Percentiles rank a stretch among this genome's conserved stretches.
Conservation (phyloP, 225 moss, liverwort and hornwort species). For the Asterella californica region DNA sequence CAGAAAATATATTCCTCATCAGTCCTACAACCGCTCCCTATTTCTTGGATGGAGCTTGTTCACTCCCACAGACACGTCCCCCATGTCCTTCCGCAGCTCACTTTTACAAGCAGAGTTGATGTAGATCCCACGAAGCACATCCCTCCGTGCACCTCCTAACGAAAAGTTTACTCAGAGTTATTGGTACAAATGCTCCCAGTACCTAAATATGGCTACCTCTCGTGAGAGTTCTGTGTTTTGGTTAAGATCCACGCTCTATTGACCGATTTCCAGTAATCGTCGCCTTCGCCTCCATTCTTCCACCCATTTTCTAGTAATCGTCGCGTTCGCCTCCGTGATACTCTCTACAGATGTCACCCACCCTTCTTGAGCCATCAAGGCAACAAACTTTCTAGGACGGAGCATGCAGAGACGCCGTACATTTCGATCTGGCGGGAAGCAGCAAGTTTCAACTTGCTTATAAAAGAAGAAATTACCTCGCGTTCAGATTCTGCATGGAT, state of each 20-base stretch:
- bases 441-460: neutral
- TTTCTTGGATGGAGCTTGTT: conserved; percentile 20
- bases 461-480: neutral
- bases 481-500: neutral
- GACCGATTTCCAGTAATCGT: conserved; percentile 1
- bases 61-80: conserved; percentile 16
- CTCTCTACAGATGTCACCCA: no score
- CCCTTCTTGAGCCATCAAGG: neutral
- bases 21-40: conserved; percentile 30
- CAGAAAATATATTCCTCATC: conserved; percentile 30
- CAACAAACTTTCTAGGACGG: neutral
- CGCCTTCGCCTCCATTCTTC: no score
- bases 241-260: conserved; percentile 15
- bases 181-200: conserved; percentile 28
- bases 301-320: neutral
- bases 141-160: conserved; percentile 9
- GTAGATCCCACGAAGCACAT: conserved; percentile 21
- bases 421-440: neutral
- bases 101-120: conserved; percentile 21
- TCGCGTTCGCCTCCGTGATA: conserved; percentile 5
- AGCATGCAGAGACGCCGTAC: neutral
- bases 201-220: conserved; percentile 31
- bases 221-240: conserved; percentile 13
- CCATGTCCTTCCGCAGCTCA: conserved; percentile 18
- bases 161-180: conserved; percentile 10